Evolutionary conservation across 257 asterid genomes (phyloP).

Genomic region (Oldenlandia corymbosa): DNA sequence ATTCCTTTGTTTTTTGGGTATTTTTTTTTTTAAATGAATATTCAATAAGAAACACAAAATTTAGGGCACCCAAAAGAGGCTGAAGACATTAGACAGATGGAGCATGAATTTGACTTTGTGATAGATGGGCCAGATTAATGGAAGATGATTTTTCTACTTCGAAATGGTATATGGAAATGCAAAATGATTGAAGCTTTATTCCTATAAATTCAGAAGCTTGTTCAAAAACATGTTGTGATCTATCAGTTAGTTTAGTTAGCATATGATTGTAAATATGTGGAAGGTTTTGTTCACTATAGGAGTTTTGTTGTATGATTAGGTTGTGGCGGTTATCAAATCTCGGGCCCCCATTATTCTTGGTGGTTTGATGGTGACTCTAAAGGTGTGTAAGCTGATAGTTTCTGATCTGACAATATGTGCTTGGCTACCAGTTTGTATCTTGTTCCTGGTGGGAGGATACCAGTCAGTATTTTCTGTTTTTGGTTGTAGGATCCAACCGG

Average conservation of each 20-base stretch:
- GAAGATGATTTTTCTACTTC: no score
- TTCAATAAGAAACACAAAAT: no score
- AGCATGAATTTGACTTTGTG: background rate
- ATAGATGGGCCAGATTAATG: background rate
- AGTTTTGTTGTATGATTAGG: slow-evolving; percentile 37
- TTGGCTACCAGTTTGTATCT: slow-evolving; percentile 20
- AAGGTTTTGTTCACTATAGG: background rate
- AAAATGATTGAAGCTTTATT: background rate
- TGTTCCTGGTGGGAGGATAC: slow-evolving; percentile 45
- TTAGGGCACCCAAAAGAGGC: no score
- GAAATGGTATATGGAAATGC: no score
- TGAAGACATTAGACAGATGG: no score
- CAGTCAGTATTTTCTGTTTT: slow-evolving; percentile 22
- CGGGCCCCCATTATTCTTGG: slow-evolving; percentile 71
- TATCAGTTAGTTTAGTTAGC: background rate
- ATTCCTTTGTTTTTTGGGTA: background rate
- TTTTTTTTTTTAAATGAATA: no score
- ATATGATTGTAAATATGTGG: background rate
- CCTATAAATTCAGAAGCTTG: background rate
- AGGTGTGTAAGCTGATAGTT: slow-evolving; percentile 39
- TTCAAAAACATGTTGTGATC: background rate
- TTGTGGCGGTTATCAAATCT: slow-evolving; percentile 79
- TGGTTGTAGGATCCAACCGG: slow-evolving; percentile 82
- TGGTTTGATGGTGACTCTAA: slow-evolving; percentile 62
- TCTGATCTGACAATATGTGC: background rate